Conservation (phyloP, 2,329 filamentous ascomycete species). For the Hypoxylon sp. region DNA sequence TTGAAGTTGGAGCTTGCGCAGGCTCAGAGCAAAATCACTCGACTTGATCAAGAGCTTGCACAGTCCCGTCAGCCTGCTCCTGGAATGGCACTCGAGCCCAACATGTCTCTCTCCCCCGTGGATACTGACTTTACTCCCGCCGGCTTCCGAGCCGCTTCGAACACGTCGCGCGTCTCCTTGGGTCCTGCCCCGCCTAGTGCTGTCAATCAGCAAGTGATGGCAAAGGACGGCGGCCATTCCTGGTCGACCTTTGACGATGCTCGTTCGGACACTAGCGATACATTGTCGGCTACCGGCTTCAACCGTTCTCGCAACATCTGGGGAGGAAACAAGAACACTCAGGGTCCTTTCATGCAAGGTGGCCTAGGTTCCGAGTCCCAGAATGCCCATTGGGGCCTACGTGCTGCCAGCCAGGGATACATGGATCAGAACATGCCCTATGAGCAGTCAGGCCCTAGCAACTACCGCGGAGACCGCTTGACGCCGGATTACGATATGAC, state of each 20-base stretch:
- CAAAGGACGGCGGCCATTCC: slow-evolving; percentile 51
- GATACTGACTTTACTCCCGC: slow-evolving; percentile 40
- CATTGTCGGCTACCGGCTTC: slow-evolving; percentile 59
- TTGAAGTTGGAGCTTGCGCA: slow-evolving; percentile 76
- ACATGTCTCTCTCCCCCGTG: slow-evolving; percentile 41
- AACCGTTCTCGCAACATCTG: slow-evolving; percentile 65
- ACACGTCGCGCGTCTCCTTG: slow-evolving; percentile 38
- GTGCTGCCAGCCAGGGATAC: slow-evolving; percentile 51
- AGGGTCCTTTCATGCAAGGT: slow-evolving; percentile 35
- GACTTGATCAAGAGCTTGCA: slow-evolving; percentile 74
- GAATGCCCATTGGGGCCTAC: slow-evolving; percentile 57
- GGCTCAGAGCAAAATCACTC: slow-evolving; percentile 73
- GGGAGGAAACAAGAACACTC: slow-evolving; percentile 56
- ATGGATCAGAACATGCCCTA: slow-evolving; percentile 51
- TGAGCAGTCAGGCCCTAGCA: slow-evolving; percentile 48
- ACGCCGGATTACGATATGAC: slow-evolving; percentile 59
- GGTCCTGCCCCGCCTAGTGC: slow-evolving; percentile 36
- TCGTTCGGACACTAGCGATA: slow-evolving; percentile 65
- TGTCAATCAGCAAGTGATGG: slow-evolving; percentile 50
- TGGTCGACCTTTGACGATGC: slow-evolving; percentile 65
- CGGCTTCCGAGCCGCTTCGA: slow-evolving; percentile 43
- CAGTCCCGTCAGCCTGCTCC: slow-evolving; percentile 68
- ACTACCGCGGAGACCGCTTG: slow-evolving; percentile 56
- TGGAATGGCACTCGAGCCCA: slow-evolving; percentile 65
- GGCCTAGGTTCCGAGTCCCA: slow-evolving; percentile 48